These are phyloP conservation scores for Mortierella sp. DNA, from an alignment of 371 early-diverging fungal species.

Conservation along the genomic window DNA sequence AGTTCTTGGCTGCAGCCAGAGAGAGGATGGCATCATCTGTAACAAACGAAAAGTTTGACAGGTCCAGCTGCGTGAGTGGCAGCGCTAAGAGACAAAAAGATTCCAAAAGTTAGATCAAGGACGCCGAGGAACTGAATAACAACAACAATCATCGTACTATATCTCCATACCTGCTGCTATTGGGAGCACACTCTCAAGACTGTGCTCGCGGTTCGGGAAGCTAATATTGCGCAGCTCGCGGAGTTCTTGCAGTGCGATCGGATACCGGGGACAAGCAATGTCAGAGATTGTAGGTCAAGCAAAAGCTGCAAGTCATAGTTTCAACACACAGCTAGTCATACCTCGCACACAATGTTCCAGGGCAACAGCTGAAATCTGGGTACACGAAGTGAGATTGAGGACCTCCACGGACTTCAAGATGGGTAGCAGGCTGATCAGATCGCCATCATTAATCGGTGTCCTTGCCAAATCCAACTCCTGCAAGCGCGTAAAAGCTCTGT, in stretches of 20 bases:
- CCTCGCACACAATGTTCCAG: conserved; percentile 22
- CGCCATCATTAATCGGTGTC: conserved; percentile 19
- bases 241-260: too few relatives aligned
- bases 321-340: background rate
- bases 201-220: conserved; percentile 42
- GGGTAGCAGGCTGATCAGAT: conserved; percentile 10
- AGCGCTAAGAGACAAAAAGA: conserved; percentile 8
- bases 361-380: conserved; percentile 3
- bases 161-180: conserved; percentile 21
- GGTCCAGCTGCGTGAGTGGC: conserved; percentile 42
- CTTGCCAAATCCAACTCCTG: conserved; percentile 25
- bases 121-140: background rate
- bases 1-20: conserved; percentile 22
- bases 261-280: too few relatives aligned
- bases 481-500: conserved; percentile 11
- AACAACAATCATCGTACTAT: background rate
- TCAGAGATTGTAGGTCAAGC: too few relatives aligned
- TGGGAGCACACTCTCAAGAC: conserved; percentile 30
- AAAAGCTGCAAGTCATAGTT: too few relatives aligned
- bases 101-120: background rate
- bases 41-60: conserved; percentile 31
- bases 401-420: conserved; percentile 13
- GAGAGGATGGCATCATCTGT: conserved; percentile 37
- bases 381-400: conserved; percentile 32
- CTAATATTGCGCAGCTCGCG: conserved; percentile 8